Conservation (phyloP, 2,329 filamentous ascomycete genomes). For the Fusarium pseudograminearum region DNA sequence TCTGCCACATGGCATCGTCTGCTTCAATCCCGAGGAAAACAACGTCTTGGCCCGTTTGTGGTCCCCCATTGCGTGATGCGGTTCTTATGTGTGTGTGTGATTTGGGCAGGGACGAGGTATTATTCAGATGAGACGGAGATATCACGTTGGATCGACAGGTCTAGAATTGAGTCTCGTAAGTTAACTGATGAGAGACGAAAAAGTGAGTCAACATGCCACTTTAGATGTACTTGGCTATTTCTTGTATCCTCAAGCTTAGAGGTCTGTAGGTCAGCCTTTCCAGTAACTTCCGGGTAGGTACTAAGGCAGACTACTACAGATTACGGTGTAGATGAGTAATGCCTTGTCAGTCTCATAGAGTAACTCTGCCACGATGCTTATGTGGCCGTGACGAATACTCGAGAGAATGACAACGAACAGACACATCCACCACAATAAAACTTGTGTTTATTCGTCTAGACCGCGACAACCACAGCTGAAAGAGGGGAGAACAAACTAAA, state of each 20-base stretch:
- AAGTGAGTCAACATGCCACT: background rate
- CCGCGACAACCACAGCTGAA: slow-evolving; percentile 39
- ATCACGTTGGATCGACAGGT: slow-evolving; percentile 12
- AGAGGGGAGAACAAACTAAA: slow-evolving; percentile 9
- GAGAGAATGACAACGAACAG: slow-evolving; percentile 3
- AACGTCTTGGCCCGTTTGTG: background rate
- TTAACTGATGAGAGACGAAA: background rate
- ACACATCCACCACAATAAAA: background rate
- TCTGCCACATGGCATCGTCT: slow-evolving; percentile 43
- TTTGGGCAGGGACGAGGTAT: slow-evolving; percentile 26
- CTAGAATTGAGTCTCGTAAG: background rate
- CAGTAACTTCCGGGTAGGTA: background rate
- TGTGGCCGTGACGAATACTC: slow-evolving; percentile 23
- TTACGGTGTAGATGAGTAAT: background rate
- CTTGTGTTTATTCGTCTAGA: slow-evolving; percentile 13
- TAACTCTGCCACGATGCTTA: slow-evolving; percentile 30
- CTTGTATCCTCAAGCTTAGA: background rate
- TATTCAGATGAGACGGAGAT: slow-evolving; percentile 15
- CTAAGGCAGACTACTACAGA: background rate
- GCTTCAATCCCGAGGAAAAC: slow-evolving; percentile 17
- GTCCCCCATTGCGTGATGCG: background rate
- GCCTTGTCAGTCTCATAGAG: background rate
- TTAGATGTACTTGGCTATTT: background rate
- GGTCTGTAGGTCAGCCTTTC: background rate
- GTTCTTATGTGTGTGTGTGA: background rate